Conservation (phyloP, 345 rosid genomes). For the Capsella bursapastoris region DNA sequence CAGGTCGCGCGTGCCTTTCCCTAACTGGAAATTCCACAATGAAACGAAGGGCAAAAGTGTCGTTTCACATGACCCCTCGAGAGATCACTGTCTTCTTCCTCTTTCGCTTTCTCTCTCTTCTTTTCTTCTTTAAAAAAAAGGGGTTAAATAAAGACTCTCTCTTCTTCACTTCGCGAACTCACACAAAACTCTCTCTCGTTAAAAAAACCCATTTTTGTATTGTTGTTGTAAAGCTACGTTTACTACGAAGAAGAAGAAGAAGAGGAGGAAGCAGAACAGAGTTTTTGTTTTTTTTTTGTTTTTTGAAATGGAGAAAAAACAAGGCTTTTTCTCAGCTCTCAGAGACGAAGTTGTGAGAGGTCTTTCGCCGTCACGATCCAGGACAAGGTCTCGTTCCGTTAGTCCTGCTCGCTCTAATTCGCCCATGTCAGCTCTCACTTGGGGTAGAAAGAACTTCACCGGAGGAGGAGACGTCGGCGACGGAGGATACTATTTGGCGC, state of each 20-base stretch:
- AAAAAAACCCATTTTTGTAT: neutral
- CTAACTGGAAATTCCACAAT: neutral
- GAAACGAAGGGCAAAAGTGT: conserved; percentile 31
- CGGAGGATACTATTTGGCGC: conserved; percentile 46
- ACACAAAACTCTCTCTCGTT: neutral
- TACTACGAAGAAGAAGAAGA: conserved; percentile 9
- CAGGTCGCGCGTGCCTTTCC: conserved; percentile 24
- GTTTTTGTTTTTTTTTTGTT: neutral
- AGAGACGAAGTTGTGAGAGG: conserved; percentile 85
- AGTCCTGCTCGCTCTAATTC: conserved; percentile 67
- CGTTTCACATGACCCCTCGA: neutral
- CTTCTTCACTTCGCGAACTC: conserved; percentile 32
- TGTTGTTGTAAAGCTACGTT: neutral
- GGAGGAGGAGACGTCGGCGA: conserved; percentile 32
- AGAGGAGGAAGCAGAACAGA: neutral
- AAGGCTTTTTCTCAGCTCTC: conserved; percentile 85
- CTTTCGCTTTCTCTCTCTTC: conserved; percentile 35
- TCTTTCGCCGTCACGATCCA: conserved; percentile 83
- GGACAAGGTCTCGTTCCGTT: conserved; percentile 64
- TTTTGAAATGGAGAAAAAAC: conserved; percentile 75
- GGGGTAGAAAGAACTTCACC: conserved; percentile 51
- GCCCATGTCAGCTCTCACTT: conserved; percentile 55
- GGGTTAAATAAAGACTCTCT: conserved; percentile 20
- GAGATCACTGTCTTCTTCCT: conserved; percentile 42
- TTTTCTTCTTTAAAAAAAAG: conserved; percentile 15